These are phyloP conservation scores for Oryza officinalis DNA, from an alignment of 176 grass and related monocot genomes.

Conservation along the genomic window DNA sequence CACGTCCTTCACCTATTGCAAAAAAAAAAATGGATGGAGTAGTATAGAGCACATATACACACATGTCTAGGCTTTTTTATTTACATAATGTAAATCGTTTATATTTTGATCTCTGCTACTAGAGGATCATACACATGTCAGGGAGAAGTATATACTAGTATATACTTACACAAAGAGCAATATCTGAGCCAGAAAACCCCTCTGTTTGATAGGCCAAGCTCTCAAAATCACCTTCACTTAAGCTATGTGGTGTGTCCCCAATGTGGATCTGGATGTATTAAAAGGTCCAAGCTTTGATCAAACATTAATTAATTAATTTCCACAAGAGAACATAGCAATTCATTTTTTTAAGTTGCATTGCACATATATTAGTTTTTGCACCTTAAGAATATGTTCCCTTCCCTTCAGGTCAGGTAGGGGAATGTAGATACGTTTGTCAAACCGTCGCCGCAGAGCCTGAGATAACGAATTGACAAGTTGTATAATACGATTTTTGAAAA, in stretches of 20 bases:
- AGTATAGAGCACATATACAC: too few species aligned
- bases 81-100: too few species aligned
- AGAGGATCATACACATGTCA: not conserved
- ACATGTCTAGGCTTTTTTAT: too few species aligned
- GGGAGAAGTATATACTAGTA: not conserved
- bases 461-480: conserved; percentile 23
- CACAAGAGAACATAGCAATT: not conserved
- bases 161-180: conserved; percentile 56
- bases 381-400: conserved; percentile 65
- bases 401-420: conserved; percentile 63
- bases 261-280: conserved; percentile 52
- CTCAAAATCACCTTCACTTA: conserved; percentile 72
- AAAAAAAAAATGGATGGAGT: too few species aligned
- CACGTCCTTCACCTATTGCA: conserved; percentile 84
- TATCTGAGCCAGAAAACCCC: conserved; percentile 60
- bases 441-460: conserved; percentile 64
- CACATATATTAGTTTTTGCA: conserved; percentile 14
- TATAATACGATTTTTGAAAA: too few species aligned
- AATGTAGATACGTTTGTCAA: conserved; percentile 87
- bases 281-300: conserved; percentile 30
- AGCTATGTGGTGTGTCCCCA: conserved; percentile 65
- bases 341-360: not conserved
- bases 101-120: too few species aligned
- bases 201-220: conserved; percentile 48
- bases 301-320: not conserved